A percentile compares a stretch with the other conserved stretches of the same genome.
These are phyloP conservation scores for Malus fusca DNA, from an alignment of 306 rosid genomes.

Conservation along the genomic window DNA sequence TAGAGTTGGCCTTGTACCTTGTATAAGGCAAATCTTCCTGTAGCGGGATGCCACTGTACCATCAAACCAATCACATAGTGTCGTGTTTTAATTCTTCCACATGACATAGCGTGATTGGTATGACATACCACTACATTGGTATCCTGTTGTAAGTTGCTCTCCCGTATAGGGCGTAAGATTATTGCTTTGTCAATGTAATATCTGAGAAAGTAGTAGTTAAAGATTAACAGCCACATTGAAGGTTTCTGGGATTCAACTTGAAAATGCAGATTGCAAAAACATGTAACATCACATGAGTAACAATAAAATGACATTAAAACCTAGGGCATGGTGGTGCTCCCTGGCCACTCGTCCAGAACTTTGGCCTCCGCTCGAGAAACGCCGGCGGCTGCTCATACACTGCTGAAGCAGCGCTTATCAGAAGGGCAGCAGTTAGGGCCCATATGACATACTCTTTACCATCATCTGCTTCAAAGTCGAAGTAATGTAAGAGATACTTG, in stretches of 20 bases:
- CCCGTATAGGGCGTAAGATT: no score
- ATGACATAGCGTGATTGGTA: background rate
- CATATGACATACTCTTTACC: slow-evolving; percentile 54
- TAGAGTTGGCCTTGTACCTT: no score
- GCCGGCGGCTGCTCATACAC: slow-evolving; percentile 52
- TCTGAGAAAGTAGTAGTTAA: background rate
- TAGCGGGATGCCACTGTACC: background rate
- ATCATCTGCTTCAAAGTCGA: slow-evolving; percentile 46
- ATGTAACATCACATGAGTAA: background rate
- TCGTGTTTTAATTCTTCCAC: background rate
- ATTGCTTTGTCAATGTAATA: background rate
- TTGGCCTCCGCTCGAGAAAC: slow-evolving; percentile 61
- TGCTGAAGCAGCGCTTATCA: slow-evolving; percentile 57
- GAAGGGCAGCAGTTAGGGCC: slow-evolving; percentile 83
- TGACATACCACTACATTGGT: no score
- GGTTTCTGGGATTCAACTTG: background rate
- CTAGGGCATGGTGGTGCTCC: slow-evolving; percentile 11
- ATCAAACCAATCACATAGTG: background rate
- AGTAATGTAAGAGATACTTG: slow-evolving; percentile 53
- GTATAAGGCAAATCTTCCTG: background rate
- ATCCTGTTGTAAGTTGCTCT: no score
- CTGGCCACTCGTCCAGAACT: slow-evolving; percentile 58
- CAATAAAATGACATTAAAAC: background rate
- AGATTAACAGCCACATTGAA: background rate
- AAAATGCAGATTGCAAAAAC: background rate